phyloP scores from a whole-genome alignment of 495 filamentous ascomycete genomes.

The Xylaria curta region DNA sequence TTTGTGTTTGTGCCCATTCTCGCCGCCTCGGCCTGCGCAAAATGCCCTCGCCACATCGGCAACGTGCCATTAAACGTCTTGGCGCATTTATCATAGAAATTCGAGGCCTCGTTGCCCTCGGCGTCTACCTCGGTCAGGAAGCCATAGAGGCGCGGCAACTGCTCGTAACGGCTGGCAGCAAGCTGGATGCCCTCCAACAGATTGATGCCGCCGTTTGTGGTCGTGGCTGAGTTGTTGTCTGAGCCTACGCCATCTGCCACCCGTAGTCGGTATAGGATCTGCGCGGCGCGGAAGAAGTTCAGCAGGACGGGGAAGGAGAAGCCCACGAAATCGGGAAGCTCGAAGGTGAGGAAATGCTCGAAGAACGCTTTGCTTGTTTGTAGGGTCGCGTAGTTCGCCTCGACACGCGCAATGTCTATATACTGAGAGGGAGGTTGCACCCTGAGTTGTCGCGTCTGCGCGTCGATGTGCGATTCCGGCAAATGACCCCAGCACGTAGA shows the following conservation, averaged over 20 bases:
- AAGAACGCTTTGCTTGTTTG: constrained; percentile 33
- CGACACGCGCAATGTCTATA: constrained; percentile 32
- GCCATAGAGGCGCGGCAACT: constrained; percentile 31
- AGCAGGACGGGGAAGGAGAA: constrained; percentile 35
- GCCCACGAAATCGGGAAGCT: constrained; percentile 20
- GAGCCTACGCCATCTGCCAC: constrained; percentile 35
- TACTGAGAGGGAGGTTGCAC: not conserved
- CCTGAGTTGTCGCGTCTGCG: not conserved
- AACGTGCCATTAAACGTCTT: constrained; percentile 32
- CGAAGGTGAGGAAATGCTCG: constrained; percentile 36
- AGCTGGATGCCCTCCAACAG: constrained; percentile 29
- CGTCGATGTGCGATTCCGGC: not conserved
- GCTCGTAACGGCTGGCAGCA: constrained; percentile 23
- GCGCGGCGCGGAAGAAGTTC: constrained; percentile 33
- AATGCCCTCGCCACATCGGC: constrained; percentile 29
- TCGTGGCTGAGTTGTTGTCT: constrained; percentile 26
- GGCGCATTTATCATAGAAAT: constrained; percentile 33
- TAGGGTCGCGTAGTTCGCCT: constrained; percentile 34
- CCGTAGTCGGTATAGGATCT: constrained; percentile 37
- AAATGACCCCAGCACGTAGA: constrained; percentile 27
- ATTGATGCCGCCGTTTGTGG: constrained; percentile 29
- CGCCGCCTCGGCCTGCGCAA: constrained; percentile 28
- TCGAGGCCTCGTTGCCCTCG: constrained; percentile 22
- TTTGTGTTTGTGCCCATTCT: constrained; percentile 6
- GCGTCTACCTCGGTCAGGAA: constrained; percentile 30